These are phyloP conservation scores for Silybum marianum DNA, from an alignment of 129 eudicot species.

Conservation along the genomic window DNA sequence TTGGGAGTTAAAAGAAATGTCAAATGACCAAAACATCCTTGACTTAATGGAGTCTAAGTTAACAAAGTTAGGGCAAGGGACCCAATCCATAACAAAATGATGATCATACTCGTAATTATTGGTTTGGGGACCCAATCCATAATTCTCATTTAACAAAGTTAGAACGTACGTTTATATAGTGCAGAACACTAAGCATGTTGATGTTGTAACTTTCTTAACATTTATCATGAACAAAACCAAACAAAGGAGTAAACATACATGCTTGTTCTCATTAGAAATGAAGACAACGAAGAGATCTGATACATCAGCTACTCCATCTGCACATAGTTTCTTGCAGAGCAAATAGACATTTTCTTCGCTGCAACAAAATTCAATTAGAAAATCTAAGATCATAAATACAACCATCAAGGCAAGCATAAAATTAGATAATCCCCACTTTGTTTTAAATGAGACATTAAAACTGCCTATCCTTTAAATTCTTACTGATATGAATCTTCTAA, in stretches of 20 bases:
- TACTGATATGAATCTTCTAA: background rate
- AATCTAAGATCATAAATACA: background rate
- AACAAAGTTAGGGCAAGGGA: no score
- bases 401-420: background rate
- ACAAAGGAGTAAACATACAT: conserved; percentile 50
- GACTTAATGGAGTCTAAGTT: no score
- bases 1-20: no score
- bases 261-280: conserved; percentile 88
- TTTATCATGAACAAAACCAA: conserved; percentile 4
- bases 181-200: background rate
- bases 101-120: no score
- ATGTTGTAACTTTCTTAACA: background rate
- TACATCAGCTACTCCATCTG: conserved; percentile 52
- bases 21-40: no score
- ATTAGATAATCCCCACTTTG: background rate
- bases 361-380: conserved; percentile 20
- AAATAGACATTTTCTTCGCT: conserved; percentile 93
- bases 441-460: background rate
- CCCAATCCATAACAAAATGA: no score
- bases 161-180: background rate
- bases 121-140: no score
- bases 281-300: conserved; percentile 85
- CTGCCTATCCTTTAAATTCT: background rate
- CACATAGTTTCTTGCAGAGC: conserved; percentile 77
- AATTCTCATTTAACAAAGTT: no score